These are phyloP conservation scores for Anisodus acutangulus DNA, from an alignment of 257 asterid species.

Conservation along the genomic window DNA sequence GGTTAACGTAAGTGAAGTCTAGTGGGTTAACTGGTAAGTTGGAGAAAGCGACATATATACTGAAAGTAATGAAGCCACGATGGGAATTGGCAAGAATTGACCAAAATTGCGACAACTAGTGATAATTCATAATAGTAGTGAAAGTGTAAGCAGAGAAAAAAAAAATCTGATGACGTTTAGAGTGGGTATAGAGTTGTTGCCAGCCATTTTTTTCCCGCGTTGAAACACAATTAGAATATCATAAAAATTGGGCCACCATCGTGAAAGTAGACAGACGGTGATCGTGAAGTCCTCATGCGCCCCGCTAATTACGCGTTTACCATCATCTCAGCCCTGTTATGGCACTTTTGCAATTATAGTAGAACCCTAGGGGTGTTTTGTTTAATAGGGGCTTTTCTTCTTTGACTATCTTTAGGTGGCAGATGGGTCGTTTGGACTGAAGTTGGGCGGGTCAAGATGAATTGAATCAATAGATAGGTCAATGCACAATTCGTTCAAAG, in stretches of 20 bases:
- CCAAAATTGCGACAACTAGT: not conserved
- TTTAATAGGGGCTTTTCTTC: not conserved
- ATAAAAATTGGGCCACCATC: not conserved
- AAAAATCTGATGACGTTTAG: not conserved
- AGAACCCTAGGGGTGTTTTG: not conserved
- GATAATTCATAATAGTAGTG: not conserved
- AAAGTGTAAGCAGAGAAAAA: not conserved
- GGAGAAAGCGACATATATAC: not conserved
- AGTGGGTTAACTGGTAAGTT: not conserved
- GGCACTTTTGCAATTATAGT: constrained; percentile 10
- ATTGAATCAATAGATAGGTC: too few relatives aligned
- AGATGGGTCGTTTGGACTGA: too few relatives aligned
- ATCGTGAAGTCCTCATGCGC: constrained; percentile 27
- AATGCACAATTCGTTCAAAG: too few relatives aligned
- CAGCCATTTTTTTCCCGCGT: constrained; percentile 20
- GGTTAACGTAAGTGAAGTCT: not conserved
- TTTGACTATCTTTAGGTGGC: too few relatives aligned
- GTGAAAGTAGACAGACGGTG: not conserved
- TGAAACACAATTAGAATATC: not conserved
- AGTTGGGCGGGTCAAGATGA: too few relatives aligned
- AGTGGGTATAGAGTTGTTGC: constrained; percentile 28
- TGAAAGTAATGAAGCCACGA: not conserved
- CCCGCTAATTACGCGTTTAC: constrained; percentile 32
- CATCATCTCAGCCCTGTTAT: not conserved
- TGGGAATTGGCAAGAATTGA: not conserved